Evolutionary conservation across 345 rosid genomes (phyloP), one percentile per base, ranked within the genome.

Genomic region (Triadica sebifera): DNA sequence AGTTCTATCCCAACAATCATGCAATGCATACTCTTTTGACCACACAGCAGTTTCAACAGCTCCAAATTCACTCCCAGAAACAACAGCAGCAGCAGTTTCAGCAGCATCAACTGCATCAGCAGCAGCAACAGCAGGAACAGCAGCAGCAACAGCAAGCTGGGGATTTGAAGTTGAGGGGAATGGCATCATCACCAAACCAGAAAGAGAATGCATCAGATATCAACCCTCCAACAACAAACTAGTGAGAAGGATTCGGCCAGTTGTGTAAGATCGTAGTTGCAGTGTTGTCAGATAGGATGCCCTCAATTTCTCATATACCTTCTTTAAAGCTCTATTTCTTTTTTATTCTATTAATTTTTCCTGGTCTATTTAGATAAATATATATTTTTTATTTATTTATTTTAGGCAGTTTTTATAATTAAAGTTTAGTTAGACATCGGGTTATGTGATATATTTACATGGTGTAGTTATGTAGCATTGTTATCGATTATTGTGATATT

Each of bases 31-130:
- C 96, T 47, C 84, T 85, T 66, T 76, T 90, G 67, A 85, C 97
- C 0, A 88, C 94, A 3, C 92, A 93, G 77, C 98, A 96, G 82
- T 83, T 93, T 75, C 98, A 96, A 78, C 98, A 91, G 72, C 95
- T 96, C 70, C 98, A 93, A 82, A 88, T 93, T 80, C 93, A 93
- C 43, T 84, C 95, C 66, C 93, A 85, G 63, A 90, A 78, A 59
- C 86, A 80, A n/a, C 90, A 87, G 29, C 76, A 81, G 74, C 88
- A 89, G 68, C 91, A 87, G 67, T 87, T 80, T 16, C 94, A 87
- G 62, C 62, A n/a, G 58, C 74, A 65, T 24, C 88, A 65, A 38
- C 77, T 20, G 58, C 75, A 78, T 15, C 77, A 72, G 24, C 78
- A 69, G 17, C 81, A 79, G 34, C 81, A 80, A 8, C 64, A 77